Conservation (phyloP, 345 rosid species). For the Hibiscus tridactylites region DNA sequence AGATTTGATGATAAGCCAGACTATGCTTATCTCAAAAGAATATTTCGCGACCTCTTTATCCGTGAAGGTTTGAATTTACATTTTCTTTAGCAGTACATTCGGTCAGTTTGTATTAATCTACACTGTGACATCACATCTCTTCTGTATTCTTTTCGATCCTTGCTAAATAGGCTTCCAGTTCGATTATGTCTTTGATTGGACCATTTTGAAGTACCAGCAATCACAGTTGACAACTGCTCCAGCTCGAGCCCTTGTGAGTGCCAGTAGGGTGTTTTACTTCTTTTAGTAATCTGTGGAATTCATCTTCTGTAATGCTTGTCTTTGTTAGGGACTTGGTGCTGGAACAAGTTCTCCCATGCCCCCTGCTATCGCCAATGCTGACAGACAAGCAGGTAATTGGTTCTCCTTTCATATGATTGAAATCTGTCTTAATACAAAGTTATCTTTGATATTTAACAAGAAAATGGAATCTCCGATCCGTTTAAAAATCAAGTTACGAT, state of each 20-base stretch:
- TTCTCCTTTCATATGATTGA: slow-evolving; percentile 1
- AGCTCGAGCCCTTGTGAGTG: slow-evolving; percentile 38
- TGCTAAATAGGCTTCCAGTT: slow-evolving; percentile 69
- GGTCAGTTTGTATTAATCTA: neutral
- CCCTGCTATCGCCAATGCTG: slow-evolving; percentile 36
- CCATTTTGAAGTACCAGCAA: slow-evolving; percentile 40
- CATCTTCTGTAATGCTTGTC: slow-evolving; percentile 9
- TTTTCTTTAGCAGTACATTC: neutral
- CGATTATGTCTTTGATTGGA: too few relatives aligned
- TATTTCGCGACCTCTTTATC: slow-evolving; percentile 89
- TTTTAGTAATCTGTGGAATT: slow-evolving; percentile 1
- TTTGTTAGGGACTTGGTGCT: slow-evolving; percentile 49
- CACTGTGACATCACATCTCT: neutral
- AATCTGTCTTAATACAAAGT: neutral
- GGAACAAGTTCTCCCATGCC: slow-evolving; percentile 75
- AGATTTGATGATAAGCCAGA: slow-evolving; percentile 98
- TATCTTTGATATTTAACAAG: neutral
- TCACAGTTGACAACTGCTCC: slow-evolving; percentile 84
- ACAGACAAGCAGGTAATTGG: slow-evolving; percentile 52
- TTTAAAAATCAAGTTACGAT: neutral
- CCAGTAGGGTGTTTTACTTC: neutral
- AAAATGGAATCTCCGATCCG: too few relatives aligned
- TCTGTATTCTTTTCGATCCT: slow-evolving; percentile 2
- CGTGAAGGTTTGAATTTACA: slow-evolving; percentile 56
- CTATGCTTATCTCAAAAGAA: slow-evolving; percentile 82